Evolutionary conservation across 2,329 filamentous ascomycete species (phyloP).

Genomic region (Tolypocladium cylindrosporum): DNA sequence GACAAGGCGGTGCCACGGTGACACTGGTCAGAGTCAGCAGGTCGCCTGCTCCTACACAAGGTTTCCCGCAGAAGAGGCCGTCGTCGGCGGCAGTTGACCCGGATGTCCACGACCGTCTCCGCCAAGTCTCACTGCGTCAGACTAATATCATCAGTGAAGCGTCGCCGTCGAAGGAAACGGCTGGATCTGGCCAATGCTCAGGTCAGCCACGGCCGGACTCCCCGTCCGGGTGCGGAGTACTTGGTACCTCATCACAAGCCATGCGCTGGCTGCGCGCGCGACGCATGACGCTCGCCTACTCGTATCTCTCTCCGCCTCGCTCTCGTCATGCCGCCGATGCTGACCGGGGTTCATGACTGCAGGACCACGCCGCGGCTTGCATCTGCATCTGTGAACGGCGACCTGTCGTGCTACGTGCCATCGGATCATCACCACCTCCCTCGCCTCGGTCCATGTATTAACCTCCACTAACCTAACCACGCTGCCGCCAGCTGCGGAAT

Average conservation of each 20-base stretch:
- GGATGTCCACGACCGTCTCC: neutral
- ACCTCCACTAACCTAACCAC: neutral
- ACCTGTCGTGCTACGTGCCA: slow-evolving; percentile 1
- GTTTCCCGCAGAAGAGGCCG: neutral
- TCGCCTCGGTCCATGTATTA: no score
- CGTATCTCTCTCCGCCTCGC: neutral
- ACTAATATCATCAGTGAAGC: neutral
- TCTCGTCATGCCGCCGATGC: neutral
- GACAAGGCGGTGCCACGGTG: neutral
- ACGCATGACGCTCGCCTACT: neutral
- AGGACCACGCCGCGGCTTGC: neutral
- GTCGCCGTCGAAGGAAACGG: neutral
- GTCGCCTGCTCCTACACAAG: neutral
- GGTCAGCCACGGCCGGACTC: neutral
- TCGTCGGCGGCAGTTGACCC: neutral
- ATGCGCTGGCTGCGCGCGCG: neutral
- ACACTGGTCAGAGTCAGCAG: neutral
- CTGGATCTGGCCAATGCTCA: neutral
- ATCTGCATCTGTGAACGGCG: neutral
- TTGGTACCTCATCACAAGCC: neutral
- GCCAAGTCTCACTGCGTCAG: neutral
- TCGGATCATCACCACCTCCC: neutral
- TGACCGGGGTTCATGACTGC: neutral
- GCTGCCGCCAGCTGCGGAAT: neutral
- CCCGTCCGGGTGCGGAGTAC: neutral